Percentiles rank a stretch among this genome's conserved stretches.
phyloP scores from a whole-genome alignment of 1,284 basidiomycete species.

The Caloboletus inedulis region DNA sequence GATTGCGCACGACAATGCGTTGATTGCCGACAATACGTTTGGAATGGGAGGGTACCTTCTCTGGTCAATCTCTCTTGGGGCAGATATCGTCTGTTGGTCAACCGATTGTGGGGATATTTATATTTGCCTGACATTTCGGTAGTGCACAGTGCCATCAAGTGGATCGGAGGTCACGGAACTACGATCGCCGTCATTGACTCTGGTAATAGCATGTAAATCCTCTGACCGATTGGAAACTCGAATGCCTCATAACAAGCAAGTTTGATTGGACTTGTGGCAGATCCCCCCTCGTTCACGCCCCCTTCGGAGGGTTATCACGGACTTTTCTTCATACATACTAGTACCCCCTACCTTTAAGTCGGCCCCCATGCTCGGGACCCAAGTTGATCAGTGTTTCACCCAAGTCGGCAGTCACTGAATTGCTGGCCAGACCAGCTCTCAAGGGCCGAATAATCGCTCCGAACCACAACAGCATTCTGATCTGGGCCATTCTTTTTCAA shows the following conservation, averaged over 20 bases:
- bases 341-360: too few species aligned
- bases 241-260: slow-evolving; percentile 47
- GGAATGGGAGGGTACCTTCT: slow-evolving; percentile 68
- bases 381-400: too few species aligned
- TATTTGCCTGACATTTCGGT: not conserved
- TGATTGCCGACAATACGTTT: slow-evolving; percentile 90
- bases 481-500: too few species aligned
- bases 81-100: slow-evolving; percentile 69
- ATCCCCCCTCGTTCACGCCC: slow-evolving; percentile 81
- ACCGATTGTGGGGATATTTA: not conserved
- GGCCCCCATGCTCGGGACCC: too few species aligned
- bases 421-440: too few species aligned
- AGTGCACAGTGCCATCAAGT: slow-evolving; percentile 88
- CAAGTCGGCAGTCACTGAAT: too few species aligned
- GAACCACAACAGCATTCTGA: too few species aligned
- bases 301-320: slow-evolving; percentile 87
- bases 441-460: too few species aligned
- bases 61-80: slow-evolving; percentile 75
- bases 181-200: slow-evolving; percentile 82
- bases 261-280: slow-evolving; percentile 82
- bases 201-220: slow-evolving; percentile 41
- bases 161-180: slow-evolving; percentile 90
- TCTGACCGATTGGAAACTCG: not conserved
- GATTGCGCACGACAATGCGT: slow-evolving; percentile 69
- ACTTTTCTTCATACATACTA: slow-evolving; percentile 61